Evolutionary conservation across 345 rosid genomes (phyloP), one percentile per base, ranked within the genome.

Genomic region (Raphanus sativus): DNA sequence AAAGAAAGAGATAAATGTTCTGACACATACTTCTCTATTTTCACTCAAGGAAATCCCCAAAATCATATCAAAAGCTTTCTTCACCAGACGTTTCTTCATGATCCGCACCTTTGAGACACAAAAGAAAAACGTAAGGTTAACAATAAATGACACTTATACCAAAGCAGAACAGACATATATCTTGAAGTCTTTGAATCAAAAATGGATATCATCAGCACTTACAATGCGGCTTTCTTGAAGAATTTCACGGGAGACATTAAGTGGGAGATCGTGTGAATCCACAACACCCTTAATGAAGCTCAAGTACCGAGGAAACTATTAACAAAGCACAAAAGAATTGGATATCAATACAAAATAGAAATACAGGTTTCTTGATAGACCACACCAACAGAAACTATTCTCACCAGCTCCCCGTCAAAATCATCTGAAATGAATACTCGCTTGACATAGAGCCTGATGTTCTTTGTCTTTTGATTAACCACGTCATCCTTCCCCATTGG

Each of bases 161-260:
- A 63, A 64, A 55, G 45, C 55, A 59, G 25, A 45, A 28, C 65
- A 50, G 9, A 56, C 17, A 56, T 28, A 32, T 16, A 28, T 26
- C 36, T n/a, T 28, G 7, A 67, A 62, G 40, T 29, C 7, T 63
- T 9, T 58, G 28, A 58, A 54, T 42, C 21, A 67, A 52, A 52
- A 34, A 12, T 4, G 38, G 11, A 34, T 16, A 26, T 60, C 54
- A 26, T 60, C 54, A 24, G 13, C 67, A 74, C 98, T 36, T 83
- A 95, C 98, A 63, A 92, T 80, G 73, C 99, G 93, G 65, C 99
- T 95, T 85, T 95, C 99, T 82, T 95, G 99, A 82, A 95, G 99
- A 86, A 95, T 89, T 85, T 95, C 99, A 13, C 98, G 89, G 6
- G 99, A 95, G 30, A 92, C 98, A 76, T 92, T 95, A 72, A 95